Evolutionary conservation across 1,284 basidiomycete genomes (phyloP), one percentile per base, ranked within the genome.

Genomic region (Salmacisia buchloeana): DNA sequence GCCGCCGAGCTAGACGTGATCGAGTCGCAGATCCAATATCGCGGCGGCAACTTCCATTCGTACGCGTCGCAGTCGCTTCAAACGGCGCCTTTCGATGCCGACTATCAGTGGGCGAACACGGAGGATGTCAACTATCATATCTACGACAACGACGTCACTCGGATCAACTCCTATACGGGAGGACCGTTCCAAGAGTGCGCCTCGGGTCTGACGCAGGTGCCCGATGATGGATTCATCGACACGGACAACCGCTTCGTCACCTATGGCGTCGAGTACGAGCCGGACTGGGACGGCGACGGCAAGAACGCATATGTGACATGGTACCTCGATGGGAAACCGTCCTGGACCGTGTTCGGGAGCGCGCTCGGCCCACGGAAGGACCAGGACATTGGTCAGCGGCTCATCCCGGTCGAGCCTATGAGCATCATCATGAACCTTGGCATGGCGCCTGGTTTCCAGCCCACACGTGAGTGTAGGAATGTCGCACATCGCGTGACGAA

Each of bases 151-250:
- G 54, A 62, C 12, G 31, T 66, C 21, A 72, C 75, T 34, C 56
- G 68, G 41, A 66, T 72, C 67, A 80, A 80, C 63, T 41, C 62
- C 4, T 80, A 77, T 65, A 71, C 67, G 2, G 79, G 79, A 49
- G 69, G 73, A 13, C 49, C 49, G 6, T 45, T 57, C 29, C 66
- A 67, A 45, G 63, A 68, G 33, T 38, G 59, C n/a, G 61, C 62
- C 43, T 62, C 59, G 5, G 57, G 41, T 6, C 60, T 68, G 25
- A 52, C 58, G 12, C 60, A 57, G 31, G 46, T 59, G 10, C 65
- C 65, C 18, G 43, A 57, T 41, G 33, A 54, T 3, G 63, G 63
- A 12, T 67, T 61, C 43, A 34, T 31, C n/a, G 41, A 36, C 36
- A 58, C 59, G 7, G 59, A 45, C 12, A n/a, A 62, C 18, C 35